A percentile compares a stretch with the other conserved stretches of the same genome.
Conservation (phyloP, 352 stramenopile genomes). For the Blastocystis hominis region DNA sequence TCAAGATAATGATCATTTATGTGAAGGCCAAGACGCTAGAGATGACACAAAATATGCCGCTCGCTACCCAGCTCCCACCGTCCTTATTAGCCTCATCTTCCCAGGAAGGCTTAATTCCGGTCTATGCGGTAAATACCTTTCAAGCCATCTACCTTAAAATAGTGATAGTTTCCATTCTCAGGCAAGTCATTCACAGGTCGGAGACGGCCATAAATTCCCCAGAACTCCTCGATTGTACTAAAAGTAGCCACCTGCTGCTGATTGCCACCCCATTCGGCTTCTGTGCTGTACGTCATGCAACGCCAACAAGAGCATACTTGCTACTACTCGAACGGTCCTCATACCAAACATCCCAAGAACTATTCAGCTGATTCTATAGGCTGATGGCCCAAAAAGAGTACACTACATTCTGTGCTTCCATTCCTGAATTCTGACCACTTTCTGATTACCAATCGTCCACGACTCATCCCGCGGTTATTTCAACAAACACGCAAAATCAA, state of each 20-base stretch:
- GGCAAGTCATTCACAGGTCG: background rate
- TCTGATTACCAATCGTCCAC: no score
- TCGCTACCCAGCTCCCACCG: background rate
- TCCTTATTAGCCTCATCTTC: slow-evolving; percentile 6
- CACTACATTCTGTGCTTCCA: no score
- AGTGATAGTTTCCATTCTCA: background rate
- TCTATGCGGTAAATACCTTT: background rate
- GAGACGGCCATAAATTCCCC: background rate
- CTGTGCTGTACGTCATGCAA: background rate
- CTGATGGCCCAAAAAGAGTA: background rate
- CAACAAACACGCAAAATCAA: no score
- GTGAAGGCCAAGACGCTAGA: background rate
- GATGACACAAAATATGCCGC: background rate
- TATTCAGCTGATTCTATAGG: slow-evolving; percentile 17
- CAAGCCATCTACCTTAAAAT: background rate
- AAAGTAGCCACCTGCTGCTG: background rate
- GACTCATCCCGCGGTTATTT: no score
- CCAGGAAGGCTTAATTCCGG: background rate
- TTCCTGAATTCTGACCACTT: no score
- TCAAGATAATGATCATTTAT: background rate
- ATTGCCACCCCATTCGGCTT: background rate
- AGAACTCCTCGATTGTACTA: slow-evolving; percentile 1
- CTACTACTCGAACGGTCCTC: background rate
- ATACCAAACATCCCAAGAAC: background rate
- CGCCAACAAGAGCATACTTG: background rate